Evolutionary conservation across 2,329 filamentous ascomycete species (phyloP), one percentile per base, ranked within the genome.

Genomic region (Pseudogymnoascus sp.): DNA sequence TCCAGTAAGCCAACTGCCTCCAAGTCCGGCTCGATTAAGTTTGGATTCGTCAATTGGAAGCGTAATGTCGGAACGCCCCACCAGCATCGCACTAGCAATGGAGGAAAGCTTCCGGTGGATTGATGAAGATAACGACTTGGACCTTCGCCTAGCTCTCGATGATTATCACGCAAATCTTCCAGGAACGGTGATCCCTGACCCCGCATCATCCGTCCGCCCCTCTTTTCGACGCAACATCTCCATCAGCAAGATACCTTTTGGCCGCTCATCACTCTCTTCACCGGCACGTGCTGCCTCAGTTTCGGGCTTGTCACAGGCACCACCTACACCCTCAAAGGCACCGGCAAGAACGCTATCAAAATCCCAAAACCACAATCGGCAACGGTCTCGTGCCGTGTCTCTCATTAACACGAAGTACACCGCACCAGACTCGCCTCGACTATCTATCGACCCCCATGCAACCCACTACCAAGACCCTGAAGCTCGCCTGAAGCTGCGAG

Each of bases 381-480:
- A 79, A 62, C 83, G 78, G 67, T 86, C 82, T n/a, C 76, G 80
- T 63, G 79, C 80, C 33, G 76, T 85, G 61, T 84, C 78, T 38
- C 77, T 82, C 63, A 84, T 85, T 41, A 77, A 78, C 2, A 76
- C 80, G 35, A 70, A 68, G 68, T 79, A 82, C 62, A 55, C 39
- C 5, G 63, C 68, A n/a, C 68, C 72, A 1, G 74, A 79, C 29
- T 77, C 77, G 1, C 80, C 78, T 0, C 71, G 79, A 10, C 75
- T 80, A 1, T 80, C 80, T 17, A 84, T 90, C 63, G 91, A 95
- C 68, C 82, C 87, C 4, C 80, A 83, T 35, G 89, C 91, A 3
- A 84, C 90, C 38, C 89, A 96, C 75, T 97, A 96, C 71, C 90
- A 91, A 72, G 92, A 97, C 68, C 91, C 92, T 0, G 90, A 96